These are phyloP conservation scores for Eimeria sp. DNA, from an alignment of 169 alveolate genomes.

Conservation along the genomic window DNA sequence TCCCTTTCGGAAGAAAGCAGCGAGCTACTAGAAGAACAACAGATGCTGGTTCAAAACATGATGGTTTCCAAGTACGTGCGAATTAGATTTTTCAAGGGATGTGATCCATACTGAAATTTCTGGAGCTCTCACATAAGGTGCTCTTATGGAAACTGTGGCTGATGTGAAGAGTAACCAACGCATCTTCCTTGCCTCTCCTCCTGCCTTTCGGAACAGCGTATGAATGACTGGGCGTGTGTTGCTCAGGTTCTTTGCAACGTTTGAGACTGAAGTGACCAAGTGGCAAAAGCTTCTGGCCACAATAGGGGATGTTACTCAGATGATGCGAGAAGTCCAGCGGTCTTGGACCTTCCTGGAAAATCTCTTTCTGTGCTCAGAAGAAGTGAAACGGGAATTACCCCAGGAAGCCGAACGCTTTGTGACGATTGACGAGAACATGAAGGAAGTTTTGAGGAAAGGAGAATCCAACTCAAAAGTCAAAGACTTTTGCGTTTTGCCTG, in stretches of 20 bases:
- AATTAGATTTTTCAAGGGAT: neutral
- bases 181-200: neutral
- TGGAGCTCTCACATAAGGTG: neutral
- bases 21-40: slow-evolving; percentile 98
- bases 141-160: neutral
- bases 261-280: slow-evolving; percentile 94
- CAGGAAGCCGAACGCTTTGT: slow-evolving; percentile 96
- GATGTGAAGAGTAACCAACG: neutral
- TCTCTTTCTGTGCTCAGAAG: slow-evolving; percentile 97
- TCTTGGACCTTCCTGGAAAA: slow-evolving; percentile 98
- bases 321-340: slow-evolving; percentile 97
- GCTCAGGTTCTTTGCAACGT: slow-evolving; percentile 94
- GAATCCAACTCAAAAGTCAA: slow-evolving; percentile 88
- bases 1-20: slow-evolving; percentile 96
- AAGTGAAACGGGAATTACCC: slow-evolving; percentile 98
- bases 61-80: slow-evolving; percentile 90
- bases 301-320: slow-evolving; percentile 95
- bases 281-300: slow-evolving; percentile 97
- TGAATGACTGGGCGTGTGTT: neutral
- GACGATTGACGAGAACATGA: slow-evolving; percentile 96
- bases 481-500: slow-evolving; percentile 94
- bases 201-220: neutral
- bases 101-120: neutral
- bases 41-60: slow-evolving; percentile 96
- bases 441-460: slow-evolving; percentile 94